A percentile compares a stretch with the other conserved stretches of the same genome.
These are phyloP conservation scores for Thamnidium elegans DNA, from an alignment of 192 early-diverging fungal genomes.

Conservation along the genomic window DNA sequence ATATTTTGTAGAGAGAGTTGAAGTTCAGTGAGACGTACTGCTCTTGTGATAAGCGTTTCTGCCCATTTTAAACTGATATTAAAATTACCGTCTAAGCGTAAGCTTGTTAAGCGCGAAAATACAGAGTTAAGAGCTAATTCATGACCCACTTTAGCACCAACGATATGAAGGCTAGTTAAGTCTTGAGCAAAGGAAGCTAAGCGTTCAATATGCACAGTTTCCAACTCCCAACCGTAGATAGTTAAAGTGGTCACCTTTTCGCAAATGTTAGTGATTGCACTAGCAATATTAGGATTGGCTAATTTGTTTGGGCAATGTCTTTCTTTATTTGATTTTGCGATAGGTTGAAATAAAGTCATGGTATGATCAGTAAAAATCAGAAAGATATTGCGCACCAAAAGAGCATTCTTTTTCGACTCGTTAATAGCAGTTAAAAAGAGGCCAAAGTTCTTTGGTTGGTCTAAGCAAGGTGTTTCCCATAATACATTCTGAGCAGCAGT, in stretches of 20 bases:
- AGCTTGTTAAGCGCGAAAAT: not conserved
- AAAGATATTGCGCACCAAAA: slow-evolving; percentile 30
- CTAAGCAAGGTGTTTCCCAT: slow-evolving; percentile 37
- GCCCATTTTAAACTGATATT: not conserved
- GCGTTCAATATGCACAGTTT: slow-evolving; percentile 15
- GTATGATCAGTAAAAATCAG: slow-evolving; percentile 20
- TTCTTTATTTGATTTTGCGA: not conserved
- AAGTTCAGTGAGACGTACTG: not conserved
- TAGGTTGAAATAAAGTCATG: not conserved
- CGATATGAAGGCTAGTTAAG: slow-evolving; percentile 19
- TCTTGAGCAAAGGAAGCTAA: not conserved
- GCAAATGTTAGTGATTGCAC: slow-evolving; percentile 20
- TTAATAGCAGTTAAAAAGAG: slow-evolving; percentile 19
- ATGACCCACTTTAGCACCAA: slow-evolving; percentile 18
- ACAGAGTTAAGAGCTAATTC: not conserved
- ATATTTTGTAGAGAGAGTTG: slow-evolving; percentile 4
- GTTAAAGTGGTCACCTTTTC: slow-evolving; percentile 32
- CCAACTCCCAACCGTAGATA: slow-evolving; percentile 42
- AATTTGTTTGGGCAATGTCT: not conserved
- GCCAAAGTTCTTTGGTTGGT: slow-evolving; percentile 28
- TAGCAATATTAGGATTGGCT: slow-evolving; percentile 21
- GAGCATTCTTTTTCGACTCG: slow-evolving; percentile 12
- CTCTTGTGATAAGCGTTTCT: not conserved
- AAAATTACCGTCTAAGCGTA: slow-evolving; percentile 9
- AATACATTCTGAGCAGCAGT: slow-evolving; percentile 32